Base-by-base conservation (phyloP, 2,329 filamentous ascomycete genomes). In the Diaporthe eres region DNA sequence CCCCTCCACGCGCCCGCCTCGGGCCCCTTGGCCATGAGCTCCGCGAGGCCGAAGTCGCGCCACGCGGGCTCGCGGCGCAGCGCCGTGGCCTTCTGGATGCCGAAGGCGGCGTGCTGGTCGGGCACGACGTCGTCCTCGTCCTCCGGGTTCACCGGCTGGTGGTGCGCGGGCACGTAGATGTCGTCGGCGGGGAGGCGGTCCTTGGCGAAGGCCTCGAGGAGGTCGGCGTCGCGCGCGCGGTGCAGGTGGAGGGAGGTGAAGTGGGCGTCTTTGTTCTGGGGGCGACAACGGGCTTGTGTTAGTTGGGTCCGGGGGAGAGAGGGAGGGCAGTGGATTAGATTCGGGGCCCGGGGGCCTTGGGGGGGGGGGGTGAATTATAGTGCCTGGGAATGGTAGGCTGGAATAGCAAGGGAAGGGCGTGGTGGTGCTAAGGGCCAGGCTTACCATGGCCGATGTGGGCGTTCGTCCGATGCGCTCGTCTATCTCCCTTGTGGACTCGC, bases 41-140 rank as follows among this genome's bases (percentile, higher is more conserved):
- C 90, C 8, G 88, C 88, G n/a, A 97, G 86, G 0, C 94, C 93
- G 9, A 96, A 85, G 81, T 97, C 94, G 82, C 93, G 93, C 94
- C 94, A 97, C 10, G 92, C 92, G 1, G 93, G 89, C 84, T 95
- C 94, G 80, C 89, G 90, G 79, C 87, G 88, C 78, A 90, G 90
- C 85, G 95, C 93, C 22, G 94, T 96, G 13, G 94, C 94, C 79
- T 94, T 90, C 83, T 94, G 92, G 80, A 97, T 97, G 53, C 94
- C 95, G 82, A 97, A 97, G 0, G 94, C 95, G 17, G 94, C 94
- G 82, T 97, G 94, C 85, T 97, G 94, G 83, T 97, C 94, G 0
- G 95, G 94, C 6, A 97, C 94, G 5, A 97, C 93, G 81, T 97
- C 94, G 81, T 97, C 95, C 85, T 97, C 94, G 82, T 97, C 94